phyloP scores from a whole-genome alignment of 306 rosid genomes.

The Trifolium dubium region DNA sequence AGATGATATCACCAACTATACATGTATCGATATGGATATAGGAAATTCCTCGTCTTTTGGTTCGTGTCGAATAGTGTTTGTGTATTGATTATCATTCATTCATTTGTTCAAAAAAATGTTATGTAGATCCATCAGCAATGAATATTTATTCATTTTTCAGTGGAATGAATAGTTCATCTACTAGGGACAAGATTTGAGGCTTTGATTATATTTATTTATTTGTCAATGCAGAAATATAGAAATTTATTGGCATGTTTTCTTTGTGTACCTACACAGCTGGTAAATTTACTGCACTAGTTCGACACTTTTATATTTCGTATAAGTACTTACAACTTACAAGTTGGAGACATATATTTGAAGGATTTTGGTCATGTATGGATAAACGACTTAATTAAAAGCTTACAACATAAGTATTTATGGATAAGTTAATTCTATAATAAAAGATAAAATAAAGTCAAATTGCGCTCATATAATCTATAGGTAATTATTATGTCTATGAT shows the following conservation, averaged over 20 bases:
- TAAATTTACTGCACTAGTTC: background rate
- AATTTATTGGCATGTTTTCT: too few species aligned
- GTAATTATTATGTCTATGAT: too few species aligned
- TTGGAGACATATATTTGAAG: background rate
- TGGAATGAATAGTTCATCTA: slow-evolving; percentile 32
- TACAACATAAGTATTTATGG: too few species aligned
- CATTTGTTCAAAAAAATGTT: background rate
- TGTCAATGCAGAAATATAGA: too few species aligned
- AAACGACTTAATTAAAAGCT: too few species aligned
- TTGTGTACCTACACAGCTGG: too few species aligned
- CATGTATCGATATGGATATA: slow-evolving; percentile 31
- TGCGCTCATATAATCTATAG: too few species aligned
- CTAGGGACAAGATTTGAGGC: background rate
- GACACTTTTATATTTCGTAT: background rate
- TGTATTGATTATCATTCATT: slow-evolving; percentile 20
- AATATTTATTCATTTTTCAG: slow-evolving; percentile 15
- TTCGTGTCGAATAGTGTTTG: slow-evolving; percentile 33
- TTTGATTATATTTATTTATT: slow-evolving; percentile 24
- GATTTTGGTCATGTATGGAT: too few species aligned
- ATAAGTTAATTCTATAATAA: too few species aligned
- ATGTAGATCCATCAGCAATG: slow-evolving; percentile 18
- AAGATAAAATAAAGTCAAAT: too few species aligned
- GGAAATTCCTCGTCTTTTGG: slow-evolving; percentile 23
- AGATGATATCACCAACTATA: slow-evolving; percentile 32
- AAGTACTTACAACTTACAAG: background rate